phyloP scores from a whole-genome alignment of 208 protist species.

The Trypanosoma platydactyli region DNA sequence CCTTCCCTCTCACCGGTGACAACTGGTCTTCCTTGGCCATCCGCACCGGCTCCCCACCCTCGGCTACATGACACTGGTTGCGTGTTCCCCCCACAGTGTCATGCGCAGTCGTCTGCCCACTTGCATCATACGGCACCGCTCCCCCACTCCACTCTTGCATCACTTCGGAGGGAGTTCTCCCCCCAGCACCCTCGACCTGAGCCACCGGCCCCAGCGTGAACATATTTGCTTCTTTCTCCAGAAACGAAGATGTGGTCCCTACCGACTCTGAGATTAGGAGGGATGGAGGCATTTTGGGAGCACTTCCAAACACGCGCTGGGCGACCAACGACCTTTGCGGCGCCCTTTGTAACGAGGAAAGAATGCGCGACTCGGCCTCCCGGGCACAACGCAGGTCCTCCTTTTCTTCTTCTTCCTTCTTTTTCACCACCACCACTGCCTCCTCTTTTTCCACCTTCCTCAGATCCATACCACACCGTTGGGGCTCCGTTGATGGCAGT shows the following conservation, averaged over 20 bases:
- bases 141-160: too few species aligned
- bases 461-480: background rate
- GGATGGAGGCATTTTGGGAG: background rate
- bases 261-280: background rate
- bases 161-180: too few species aligned
- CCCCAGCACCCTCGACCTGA: too few species aligned
- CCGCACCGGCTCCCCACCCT: too few species aligned
- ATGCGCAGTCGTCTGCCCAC: too few species aligned
- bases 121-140: too few species aligned
- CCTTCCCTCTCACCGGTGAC: conserved; percentile 32
- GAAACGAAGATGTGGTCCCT: background rate
- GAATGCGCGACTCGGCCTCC: conserved; percentile 18
- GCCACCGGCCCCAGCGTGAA: too few species aligned
- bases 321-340: background rate
- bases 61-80: too few species aligned
- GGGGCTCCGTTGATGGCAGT: too few species aligned
- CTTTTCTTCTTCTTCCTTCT: background rate
- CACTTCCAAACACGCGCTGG: conserved; percentile 15
- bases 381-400: conserved; percentile 15
- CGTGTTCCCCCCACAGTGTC: too few species aligned
- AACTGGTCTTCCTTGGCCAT: too few species aligned
- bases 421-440: background rate
- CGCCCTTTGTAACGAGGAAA: conserved; percentile 13
- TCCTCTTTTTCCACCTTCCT: background rate
- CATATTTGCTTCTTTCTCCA: background rate